These are phyloP conservation scores for Megacollybia platyphylla DNA, from an alignment of 1,284 basidiomycete species.

Conservation along the genomic window DNA sequence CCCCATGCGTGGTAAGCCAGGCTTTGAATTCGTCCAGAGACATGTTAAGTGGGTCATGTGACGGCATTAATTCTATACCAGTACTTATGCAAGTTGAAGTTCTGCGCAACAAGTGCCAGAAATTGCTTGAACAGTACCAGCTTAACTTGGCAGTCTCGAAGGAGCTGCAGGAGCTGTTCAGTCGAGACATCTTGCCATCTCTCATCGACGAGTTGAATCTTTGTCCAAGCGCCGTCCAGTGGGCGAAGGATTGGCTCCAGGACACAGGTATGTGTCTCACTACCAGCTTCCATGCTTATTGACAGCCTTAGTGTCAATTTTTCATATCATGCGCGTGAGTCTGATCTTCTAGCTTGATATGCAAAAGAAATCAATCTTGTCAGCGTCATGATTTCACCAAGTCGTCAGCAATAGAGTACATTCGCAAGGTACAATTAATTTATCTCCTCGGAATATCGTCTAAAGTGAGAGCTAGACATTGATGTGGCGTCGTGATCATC, in stretches of 20 bases:
- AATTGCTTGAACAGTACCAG: slow-evolving; percentile 30
- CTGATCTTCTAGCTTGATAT: background rate
- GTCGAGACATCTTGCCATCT: slow-evolving; percentile 43
- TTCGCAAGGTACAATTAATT: slow-evolving; percentile 19
- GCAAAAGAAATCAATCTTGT: background rate
- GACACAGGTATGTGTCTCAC: slow-evolving; percentile 36
- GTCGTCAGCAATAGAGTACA: slow-evolving; percentile 49
- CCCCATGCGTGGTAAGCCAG: slow-evolving; percentile 32
- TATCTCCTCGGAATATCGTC: too few relatives aligned
- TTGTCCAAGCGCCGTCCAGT: slow-evolving; percentile 27
- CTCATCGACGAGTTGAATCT: slow-evolving; percentile 44
- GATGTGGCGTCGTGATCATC: slow-evolving; percentile 41
- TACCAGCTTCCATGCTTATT: slow-evolving; percentile 2
- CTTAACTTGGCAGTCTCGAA: slow-evolving; percentile 29
- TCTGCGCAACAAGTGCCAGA: slow-evolving; percentile 25
- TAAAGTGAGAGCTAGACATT: slow-evolving; percentile 17
- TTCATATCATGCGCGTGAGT: slow-evolving; percentile 52
- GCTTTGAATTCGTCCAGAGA: slow-evolving; percentile 16
- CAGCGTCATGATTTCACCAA: slow-evolving; percentile 57
- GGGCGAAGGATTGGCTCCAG: slow-evolving; percentile 45
- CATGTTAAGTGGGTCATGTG: slow-evolving; percentile 4
- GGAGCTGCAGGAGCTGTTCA: slow-evolving; percentile 34
- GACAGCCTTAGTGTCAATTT: slow-evolving; percentile 39
- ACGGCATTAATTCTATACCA: background rate
- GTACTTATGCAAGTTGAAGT: slow-evolving; percentile 16